Base-by-base conservation (phyloP, 1,284 basidiomycete species). In the Flammula alnicola region DNA sequence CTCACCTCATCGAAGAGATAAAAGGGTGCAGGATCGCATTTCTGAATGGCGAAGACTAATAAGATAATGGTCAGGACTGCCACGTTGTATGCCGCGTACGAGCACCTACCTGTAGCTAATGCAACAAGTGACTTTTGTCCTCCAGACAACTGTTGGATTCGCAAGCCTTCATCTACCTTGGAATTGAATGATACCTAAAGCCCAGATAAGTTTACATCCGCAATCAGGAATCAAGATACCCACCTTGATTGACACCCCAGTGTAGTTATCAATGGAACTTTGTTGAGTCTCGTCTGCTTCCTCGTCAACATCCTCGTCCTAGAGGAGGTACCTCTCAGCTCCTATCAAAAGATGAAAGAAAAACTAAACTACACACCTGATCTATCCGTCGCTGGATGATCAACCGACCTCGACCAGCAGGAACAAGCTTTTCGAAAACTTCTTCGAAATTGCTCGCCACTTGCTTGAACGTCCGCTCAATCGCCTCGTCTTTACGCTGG, bases 21-120 rank as follows among this genome's bases (percentile, higher is more conserved):
- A 76, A 99, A 99, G 0, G 97, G 97, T 0, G 97, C 97, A 1
- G 97, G 97, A 65, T 99, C 97, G 68, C 95, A 98, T 71, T 97
- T 98, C 69, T 99, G 97, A 61, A 99, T 99, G 6, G 96, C 95
- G 65, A 99, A 99, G 14, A 99, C 95, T 89, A 59, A 22, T 36
- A 45, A 29, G 26, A 35, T 31, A 17, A 32, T 32, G 3, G 31
- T 19, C 11, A 27, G 11, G 10, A 6, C 14, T 8, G 31, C 42
- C 5, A 14, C 14, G 20, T 32, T 3, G 5, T 19, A 19, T 2
- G 16, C 14, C 10, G 20, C 25, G 1, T 17, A 2, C 12, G 22
- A 19, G 54, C 72, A n/a, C n/a, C 31, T 55, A 92, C 91, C 92
- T 26, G 93, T 90, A 1, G 97, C 94, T 22, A 99, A 84, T 0